Base-by-base conservation (phyloP, 2,329 filamentous ascomycete species). In the Phaeomoniella chlamydospora region DNA sequence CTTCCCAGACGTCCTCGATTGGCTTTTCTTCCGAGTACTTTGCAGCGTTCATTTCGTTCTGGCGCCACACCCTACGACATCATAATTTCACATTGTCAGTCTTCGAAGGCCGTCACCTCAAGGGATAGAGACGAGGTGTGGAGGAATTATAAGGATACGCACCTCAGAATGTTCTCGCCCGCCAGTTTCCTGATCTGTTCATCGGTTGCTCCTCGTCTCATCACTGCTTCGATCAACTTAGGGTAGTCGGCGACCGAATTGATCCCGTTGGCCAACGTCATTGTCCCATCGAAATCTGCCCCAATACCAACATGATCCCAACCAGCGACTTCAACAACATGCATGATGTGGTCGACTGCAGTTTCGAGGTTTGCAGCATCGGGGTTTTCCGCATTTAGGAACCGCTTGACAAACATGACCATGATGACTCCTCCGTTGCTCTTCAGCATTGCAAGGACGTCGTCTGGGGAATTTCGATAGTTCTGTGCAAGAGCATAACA, bases 231-330 rank as follows among this genome's bases (percentile, higher is more conserved):
- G 10, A 59, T 38, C 5, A 59, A 39, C 4, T 30, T 36, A 1
- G 59, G 58, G 38, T 57, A 61, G 19, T 17, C 10, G 30, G 30
- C 9, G 5, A 93, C 84, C 29, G 45, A 49, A 33, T 52, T 47
- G 5, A 54, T 36, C 15, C 51, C 51, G 22, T 26, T 6, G 12
- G 35, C 33, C 4, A 45, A 42, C 9, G 39, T 40, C n/a, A 35
- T 31, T 11, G 39, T 36, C 2, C 54, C 54, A 38, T 56, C 50
- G 40, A 52, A 58, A 41, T 58, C 54, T 1, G 43, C 45, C 0
- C 51, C 55, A 26, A 58, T 41, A 6, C 58, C 56, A 18, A 61
- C 54, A 38, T 55, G 50, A 10, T 51, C 46, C 42, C 46, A 54
- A 2, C 51, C 55, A 33, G 52, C 47, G 9, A 46, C 38, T n/a